Evolutionary conservation across 768 basidiomycete genomes (phyloP).

Genomic region (Tricholoma flavovirens): DNA sequence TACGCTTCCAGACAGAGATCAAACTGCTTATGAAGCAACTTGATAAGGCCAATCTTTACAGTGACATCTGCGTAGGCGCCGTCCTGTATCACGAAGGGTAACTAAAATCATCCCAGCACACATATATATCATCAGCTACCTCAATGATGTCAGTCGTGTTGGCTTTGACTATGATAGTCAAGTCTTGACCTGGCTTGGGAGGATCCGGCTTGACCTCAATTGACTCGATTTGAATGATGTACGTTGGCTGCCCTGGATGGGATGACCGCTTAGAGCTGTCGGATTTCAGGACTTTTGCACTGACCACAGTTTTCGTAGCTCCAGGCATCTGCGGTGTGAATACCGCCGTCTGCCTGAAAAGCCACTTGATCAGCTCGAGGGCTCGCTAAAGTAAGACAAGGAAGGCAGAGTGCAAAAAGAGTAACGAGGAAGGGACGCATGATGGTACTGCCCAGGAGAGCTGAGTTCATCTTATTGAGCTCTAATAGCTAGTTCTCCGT

Average conservation of each 20-base stretch:
- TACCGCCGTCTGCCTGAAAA: slow-evolving; percentile 19
- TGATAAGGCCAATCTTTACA: slow-evolving; percentile 93
- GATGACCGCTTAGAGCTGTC: neutral
- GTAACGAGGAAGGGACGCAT: slow-evolving; percentile 17
- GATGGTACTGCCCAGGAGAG: slow-evolving; percentile 6
- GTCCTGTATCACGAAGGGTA: slow-evolving; percentile 43
- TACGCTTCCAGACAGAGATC: slow-evolving; percentile 95
- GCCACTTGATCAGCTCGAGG: slow-evolving; percentile 20
- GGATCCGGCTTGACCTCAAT: slow-evolving; percentile 81
- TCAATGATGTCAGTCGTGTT: slow-evolving; percentile 52
- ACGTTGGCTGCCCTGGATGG: slow-evolving; percentile 35
- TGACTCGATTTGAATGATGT: slow-evolving; percentile 60
- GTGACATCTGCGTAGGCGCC: slow-evolving; percentile 86
- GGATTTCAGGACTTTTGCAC: slow-evolving; percentile 18
- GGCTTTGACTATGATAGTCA: slow-evolving; percentile 81
- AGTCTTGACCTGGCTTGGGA: slow-evolving; percentile 77
- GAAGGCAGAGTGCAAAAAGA: slow-evolving; percentile 19
- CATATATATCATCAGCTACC: slow-evolving; percentile 38
- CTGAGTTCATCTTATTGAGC: too few relatives aligned
- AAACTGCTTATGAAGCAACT: slow-evolving; percentile 76
- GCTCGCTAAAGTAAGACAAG: slow-evolving; percentile 14
- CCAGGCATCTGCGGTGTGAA: slow-evolving; percentile 48
- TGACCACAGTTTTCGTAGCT: slow-evolving; percentile 69
- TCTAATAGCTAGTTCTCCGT: too few relatives aligned
- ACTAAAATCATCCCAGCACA: neutral